Evolutionary conservation across 179 eudicot species (phyloP).

Genomic region (Spinacia oleracea): DNA sequence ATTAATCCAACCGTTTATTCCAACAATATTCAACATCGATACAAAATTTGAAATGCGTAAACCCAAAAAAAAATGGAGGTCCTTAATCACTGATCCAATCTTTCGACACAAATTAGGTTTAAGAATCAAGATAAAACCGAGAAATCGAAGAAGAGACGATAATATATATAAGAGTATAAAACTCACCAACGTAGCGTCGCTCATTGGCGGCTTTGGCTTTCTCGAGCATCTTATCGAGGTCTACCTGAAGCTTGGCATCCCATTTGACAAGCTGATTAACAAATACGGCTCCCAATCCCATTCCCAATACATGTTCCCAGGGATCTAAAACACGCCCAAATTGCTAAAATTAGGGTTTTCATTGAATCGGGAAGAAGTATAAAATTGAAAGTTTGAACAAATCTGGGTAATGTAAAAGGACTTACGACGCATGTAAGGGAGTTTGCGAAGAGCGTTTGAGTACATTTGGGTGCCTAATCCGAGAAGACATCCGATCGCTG

Average conservation of each 20-base stretch:
- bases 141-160: neutral
- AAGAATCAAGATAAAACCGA: slow-evolving; percentile 2
- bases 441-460: slow-evolving; percentile 95
- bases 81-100: neutral
- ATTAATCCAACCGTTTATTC: neutral
- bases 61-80: neutral
- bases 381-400: neutral
- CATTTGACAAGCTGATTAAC: slow-evolving; percentile 82
- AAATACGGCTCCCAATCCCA: slow-evolving; percentile 88
- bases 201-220: slow-evolving; percentile 92
- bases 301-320: slow-evolving; percentile 93
- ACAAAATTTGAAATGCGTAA: neutral
- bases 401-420: neutral
- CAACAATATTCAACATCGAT: neutral
- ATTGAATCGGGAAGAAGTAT: neutral
- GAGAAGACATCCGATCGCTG: slow-evolving; percentile 81
- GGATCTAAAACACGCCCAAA: slow-evolving; percentile 56
- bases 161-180: neutral
- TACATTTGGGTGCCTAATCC: slow-evolving; percentile 95
- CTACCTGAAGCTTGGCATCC: slow-evolving; percentile 75
- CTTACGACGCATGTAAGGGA: slow-evolving; percentile 97
- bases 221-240: slow-evolving; percentile 81
- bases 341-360: neutral
- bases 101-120: neutral
- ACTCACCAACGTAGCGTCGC: slow-evolving; percentile 84